These are phyloP conservation scores for Coemansia sp. DNA, from an alignment of 192 early-diverging fungal species.

Conservation along the genomic window DNA sequence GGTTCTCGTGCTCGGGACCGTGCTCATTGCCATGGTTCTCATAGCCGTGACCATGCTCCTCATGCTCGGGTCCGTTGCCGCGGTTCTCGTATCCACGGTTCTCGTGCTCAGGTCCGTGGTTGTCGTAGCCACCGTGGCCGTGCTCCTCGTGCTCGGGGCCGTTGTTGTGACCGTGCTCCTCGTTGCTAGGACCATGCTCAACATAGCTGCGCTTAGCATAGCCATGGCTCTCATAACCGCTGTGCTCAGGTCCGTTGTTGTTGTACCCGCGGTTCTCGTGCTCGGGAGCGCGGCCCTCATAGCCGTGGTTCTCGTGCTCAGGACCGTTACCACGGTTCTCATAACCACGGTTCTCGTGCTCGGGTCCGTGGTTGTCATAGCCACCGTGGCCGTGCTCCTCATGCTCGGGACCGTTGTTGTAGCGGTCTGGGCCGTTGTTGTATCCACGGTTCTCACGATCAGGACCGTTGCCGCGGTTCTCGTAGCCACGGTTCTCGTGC, in stretches of 20 bases:
- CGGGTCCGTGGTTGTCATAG: not conserved
- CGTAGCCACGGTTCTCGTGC: not conserved
- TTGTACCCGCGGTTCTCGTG: slow-evolving; percentile 12
- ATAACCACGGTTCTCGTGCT: slow-evolving; percentile 14
- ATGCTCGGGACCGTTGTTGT: slow-evolving; percentile 1
- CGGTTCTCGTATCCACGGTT: not conserved
- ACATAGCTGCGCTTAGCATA: slow-evolving; percentile 25
- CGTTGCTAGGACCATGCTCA: slow-evolving; percentile 18
- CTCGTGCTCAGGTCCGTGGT: not conserved
- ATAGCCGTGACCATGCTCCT: not conserved
- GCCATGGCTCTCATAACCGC: slow-evolving; percentile 12
- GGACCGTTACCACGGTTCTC: not conserved
- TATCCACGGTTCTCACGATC: slow-evolving; percentile 4
- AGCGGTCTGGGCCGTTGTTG: not conserved
- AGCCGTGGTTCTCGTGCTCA: slow-evolving; percentile 5
- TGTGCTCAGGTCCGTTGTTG: not conserved
- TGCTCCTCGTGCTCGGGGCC: not conserved
- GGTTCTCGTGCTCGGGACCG: slow-evolving; percentile 4
- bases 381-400: slow-evolving; percentile 9
- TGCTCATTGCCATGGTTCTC: not conserved
- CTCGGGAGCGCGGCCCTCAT: slow-evolving; percentile 6
- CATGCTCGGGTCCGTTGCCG: slow-evolving; percentile 8
- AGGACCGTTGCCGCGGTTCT: slow-evolving; percentile 2
- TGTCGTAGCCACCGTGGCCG: not conserved
- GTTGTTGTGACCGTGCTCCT: slow-evolving; percentile 3